Percentiles rank a stretch among this genome's conserved stretches.
Conservation (phyloP, 2,329 filamentous ascomycete genomes). For the Lasiodiplodia sp. region DNA sequence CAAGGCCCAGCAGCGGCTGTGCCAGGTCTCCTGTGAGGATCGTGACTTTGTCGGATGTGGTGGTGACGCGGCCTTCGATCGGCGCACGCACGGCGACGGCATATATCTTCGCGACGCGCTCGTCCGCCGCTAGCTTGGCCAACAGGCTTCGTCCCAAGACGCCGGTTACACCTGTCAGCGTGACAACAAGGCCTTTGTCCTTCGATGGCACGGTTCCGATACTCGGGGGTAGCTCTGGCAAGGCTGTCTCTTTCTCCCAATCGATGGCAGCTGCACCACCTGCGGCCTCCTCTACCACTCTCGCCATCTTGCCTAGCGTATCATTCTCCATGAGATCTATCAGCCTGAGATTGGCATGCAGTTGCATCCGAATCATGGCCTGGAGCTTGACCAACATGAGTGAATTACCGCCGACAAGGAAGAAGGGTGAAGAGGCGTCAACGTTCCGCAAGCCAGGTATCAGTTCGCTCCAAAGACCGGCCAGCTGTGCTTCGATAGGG, state of each 20-base stretch:
- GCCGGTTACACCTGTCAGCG: constrained; percentile 35
- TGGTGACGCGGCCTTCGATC: neutral
- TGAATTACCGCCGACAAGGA: constrained; percentile 27
- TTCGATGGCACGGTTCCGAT: neutral
- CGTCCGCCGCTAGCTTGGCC: constrained; percentile 42
- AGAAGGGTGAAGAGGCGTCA: constrained; percentile 7
- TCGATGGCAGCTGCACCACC: neutral
- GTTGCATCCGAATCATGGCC: neutral
- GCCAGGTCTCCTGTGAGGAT: constrained; percentile 49
- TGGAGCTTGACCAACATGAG: constrained; percentile 23
- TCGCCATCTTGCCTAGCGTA: neutral
- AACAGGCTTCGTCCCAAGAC: constrained; percentile 31
- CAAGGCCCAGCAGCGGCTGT: constrained; percentile 34
- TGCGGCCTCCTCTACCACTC: neutral
- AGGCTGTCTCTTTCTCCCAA: constrained; percentile 4
- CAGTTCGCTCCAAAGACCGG: constrained; percentile 15
- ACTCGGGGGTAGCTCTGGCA: neutral
- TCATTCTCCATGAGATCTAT: neutral
- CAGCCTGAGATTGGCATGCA: neutral
- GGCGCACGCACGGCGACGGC: constrained; percentile 52
- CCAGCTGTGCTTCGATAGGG: constrained; percentile 3
- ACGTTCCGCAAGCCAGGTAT: no score
- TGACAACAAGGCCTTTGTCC: constrained; percentile 3
- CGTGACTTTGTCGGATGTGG: constrained; percentile 26
- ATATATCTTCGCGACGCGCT: constrained; percentile 44